Evolutionary conservation across 2,329 filamentous ascomycete species (phyloP).

Genomic region (Domatiomyces catenatus): DNA sequence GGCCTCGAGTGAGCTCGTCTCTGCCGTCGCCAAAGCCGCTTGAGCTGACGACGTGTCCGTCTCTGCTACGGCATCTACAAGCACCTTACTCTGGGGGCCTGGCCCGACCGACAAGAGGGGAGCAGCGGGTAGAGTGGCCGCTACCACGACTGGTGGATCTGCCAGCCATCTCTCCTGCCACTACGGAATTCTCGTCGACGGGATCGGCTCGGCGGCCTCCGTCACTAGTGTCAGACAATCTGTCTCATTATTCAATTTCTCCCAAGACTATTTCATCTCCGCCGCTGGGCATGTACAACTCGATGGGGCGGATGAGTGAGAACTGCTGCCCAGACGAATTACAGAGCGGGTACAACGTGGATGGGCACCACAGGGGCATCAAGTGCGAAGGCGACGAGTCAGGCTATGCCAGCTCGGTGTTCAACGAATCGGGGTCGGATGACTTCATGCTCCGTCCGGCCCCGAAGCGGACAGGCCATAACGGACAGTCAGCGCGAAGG

Average conservation of each 20-base stretch:
- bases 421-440: background rate
- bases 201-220: conserved; percentile 46
- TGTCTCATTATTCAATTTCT: conserved; percentile 48
- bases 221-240: conserved; percentile 55
- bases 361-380: background rate
- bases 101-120: background rate
- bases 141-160: conserved; percentile 31
- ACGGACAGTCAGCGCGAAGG: background rate
- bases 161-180: conserved; percentile 49
- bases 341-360: conserved; percentile 15
- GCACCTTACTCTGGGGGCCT: background rate
- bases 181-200: conserved; percentile 45
- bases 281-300: conserved; percentile 24
- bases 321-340: conserved; percentile 21
- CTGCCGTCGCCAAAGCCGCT: background rate
- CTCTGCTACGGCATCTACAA: background rate
- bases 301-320: conserved; percentile 25
- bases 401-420: background rate
- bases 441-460: background rate
- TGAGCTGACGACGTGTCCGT: background rate
- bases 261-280: conserved; percentile 32
- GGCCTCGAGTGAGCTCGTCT: background rate
- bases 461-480: background rate
- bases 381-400: conserved; percentile 3
- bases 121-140: background rate